Base-by-base conservation (phyloP, 2,329 filamentous ascomycete genomes). In the Chrysoporthe cubensis region DNA sequence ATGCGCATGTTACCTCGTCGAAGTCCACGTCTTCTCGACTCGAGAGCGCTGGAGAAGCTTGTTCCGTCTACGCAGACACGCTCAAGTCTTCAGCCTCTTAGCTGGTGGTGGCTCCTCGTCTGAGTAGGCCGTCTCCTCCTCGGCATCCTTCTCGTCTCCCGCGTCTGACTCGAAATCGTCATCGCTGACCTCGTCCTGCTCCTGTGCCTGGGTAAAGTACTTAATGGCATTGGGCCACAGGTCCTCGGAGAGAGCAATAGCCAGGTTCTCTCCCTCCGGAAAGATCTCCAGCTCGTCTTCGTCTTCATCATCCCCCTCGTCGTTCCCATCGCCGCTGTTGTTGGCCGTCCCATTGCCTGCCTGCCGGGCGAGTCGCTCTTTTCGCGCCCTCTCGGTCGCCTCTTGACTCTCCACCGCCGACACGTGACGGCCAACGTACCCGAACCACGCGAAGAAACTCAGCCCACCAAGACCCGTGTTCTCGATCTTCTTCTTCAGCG, bases 401-500 rank as follows among this genome's bases (percentile, higher is more conserved):
- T 85, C 81, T 72, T 81, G 81, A 73, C 87, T 90, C 84, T 96
- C 91, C 79, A 92, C 91, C 2, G 88, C 90, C 59, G 86, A 87
- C 73, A 97, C 82, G 75, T 87, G 87, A 71, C 87, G 83, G 71
- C 88, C 92, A 70, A 85, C 88, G 82, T 90, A 97, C 65, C 91
- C 92, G 78, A 97, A 97, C 87, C 91, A 96, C 67, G 89, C 88
- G 77, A 97, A 97, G 85, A 97, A 97, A 80, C 90, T 94, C 62
- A 89, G 77, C 6, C 86, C 89, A 58, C 87, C 88, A 70, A 91
- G 84, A 59, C 87, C 86, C 18, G 85, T 89, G 71, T 82, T 81
- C 72, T 88, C 84, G 70, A 86, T 87, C 81, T 85, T 84, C 73
- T 81, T 81, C 74, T 83, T 80, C 66, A 88, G 81, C 56, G 79